A percentile compares a stretch with the other conserved stretches of the same genome.
These are phyloP conservation scores for Metschnikowia kofuensis DNA, from an alignment of 805 yeast genomes.

Conservation along the genomic window DNA sequence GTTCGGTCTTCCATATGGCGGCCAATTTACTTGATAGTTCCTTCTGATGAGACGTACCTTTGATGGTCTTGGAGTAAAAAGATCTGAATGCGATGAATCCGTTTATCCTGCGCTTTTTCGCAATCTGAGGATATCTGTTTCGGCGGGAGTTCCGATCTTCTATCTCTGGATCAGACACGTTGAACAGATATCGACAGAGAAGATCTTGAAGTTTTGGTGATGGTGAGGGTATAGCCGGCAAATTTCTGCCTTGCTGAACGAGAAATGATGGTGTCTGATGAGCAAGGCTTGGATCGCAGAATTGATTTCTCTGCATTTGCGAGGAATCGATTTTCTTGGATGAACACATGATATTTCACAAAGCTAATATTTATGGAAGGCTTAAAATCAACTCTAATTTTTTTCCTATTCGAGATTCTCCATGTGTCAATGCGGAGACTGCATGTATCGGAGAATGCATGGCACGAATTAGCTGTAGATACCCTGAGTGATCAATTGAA, in stretches of 20 bases:
- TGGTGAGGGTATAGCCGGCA: constrained; percentile 3
- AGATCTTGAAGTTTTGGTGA: constrained; percentile 1
- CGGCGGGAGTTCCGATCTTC: background rate
- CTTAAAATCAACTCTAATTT: background rate
- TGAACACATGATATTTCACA: background rate
- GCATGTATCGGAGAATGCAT: no score
- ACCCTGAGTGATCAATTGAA: constrained; percentile 92
- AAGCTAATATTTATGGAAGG: background rate
- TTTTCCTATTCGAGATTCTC: background rate
- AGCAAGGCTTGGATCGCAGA: background rate
- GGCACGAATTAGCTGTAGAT: constrained; percentile 54
- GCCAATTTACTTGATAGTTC: constrained; percentile 6
- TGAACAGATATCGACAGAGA: background rate
- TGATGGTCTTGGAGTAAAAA: constrained; percentile 6
- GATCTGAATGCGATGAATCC: constrained; percentile 11
- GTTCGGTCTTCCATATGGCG: constrained; percentile 7
- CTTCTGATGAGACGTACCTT: constrained; percentile 5
- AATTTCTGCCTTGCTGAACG: constrained; percentile 1
- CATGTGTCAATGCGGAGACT: background rate
- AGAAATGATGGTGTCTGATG: background rate
- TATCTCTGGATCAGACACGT: background rate
- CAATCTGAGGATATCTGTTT: background rate
- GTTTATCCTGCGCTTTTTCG: constrained; percentile 1
- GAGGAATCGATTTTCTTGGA: no score
- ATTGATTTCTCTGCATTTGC: background rate